Conservation (phyloP, 257 asterid species). For the Solanum etuberosum region DNA sequence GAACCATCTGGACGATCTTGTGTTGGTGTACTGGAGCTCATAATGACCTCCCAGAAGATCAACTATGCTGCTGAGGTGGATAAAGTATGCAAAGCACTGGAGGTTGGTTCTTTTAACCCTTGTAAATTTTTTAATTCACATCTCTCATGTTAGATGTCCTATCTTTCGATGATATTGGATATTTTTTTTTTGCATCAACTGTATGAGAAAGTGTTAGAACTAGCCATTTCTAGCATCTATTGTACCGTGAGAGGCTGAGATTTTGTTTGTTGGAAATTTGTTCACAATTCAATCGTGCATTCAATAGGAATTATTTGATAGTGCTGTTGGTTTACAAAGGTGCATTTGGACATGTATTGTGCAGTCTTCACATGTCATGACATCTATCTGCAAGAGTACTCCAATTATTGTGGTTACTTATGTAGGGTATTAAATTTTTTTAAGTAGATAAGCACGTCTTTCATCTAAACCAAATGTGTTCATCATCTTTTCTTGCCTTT, state of each 20-base stretch:
- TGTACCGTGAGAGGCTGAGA: not conserved
- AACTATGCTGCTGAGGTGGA: slow-evolving; percentile 15
- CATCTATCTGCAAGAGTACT: not conserved
- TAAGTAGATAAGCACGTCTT: not conserved
- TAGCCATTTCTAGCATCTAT: not conserved
- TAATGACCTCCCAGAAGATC: slow-evolving; percentile 8
- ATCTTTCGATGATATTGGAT: not conserved
- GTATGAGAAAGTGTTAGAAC: not conserved
- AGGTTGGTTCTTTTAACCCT: slow-evolving; percentile 2
- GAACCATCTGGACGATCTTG: slow-evolving; percentile 8
- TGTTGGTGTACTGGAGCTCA: slow-evolving; percentile 16
- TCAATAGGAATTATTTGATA: not conserved
- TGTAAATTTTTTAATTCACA: not conserved
- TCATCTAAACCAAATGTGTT: not conserved
- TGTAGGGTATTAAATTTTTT: not conserved
- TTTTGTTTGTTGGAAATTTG: not conserved
- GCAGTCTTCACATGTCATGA: not conserved
- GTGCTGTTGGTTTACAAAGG: not conserved
- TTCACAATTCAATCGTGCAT: not conserved
- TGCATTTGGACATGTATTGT: not conserved
- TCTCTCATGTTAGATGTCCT: not conserved
- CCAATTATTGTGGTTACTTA: not conserved
- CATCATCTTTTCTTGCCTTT: not conserved
- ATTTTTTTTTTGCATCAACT: not conserved
- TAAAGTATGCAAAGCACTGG: slow-evolving; percentile 12